Evolutionary conservation across 305 asterid species (phyloP), one percentile per base, ranked within the genome.

Genomic region (Stenogyne calaminthoides): DNA sequence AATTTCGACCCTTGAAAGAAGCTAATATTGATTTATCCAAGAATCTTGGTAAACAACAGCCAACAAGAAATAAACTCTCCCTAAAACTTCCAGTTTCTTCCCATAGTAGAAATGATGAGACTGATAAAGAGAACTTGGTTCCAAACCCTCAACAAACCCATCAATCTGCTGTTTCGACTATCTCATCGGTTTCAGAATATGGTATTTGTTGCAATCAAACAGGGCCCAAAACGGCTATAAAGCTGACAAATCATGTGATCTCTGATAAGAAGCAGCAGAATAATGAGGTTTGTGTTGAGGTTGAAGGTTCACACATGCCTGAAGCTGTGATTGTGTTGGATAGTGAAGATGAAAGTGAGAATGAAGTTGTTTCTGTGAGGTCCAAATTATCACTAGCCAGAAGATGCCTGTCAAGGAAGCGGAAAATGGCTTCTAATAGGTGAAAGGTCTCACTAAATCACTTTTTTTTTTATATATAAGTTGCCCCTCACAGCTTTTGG

Each of bases 281-380:
- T 52, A 57, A 70, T 70, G 77, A 74, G 78, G 83, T 39, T 25
- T 60, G 29, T 39, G 72, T 63, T 54, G 74, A 47, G 64, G 80
- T 54, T 32, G 49, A 63, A 73, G 39, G 36, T 32, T 32, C 36
- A 32, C 36, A 32, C 36, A 5, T 32, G 36, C 6, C 72, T 39
- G 91, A 89, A 65, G 57, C 76, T 36, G 75, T 84, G 75, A 81
- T 91, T 58, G 97, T 89, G 76, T 76, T 89, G 85, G 96, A 89
- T 56, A 91, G 96, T 65, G 96, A 91, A 75, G 96, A 86, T 18
- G 96, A 86, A 19, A 89, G 93, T 71, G 97, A 84, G 49, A 93
- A 83, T 49, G 95, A 86, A 57, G 80, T 57, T 66, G 73, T 52
- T 49, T 64, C 83, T 68, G 80, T 70, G 56, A 89, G 90, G 81